Percentiles rank a stretch among this genome's conserved stretches.
These are phyloP conservation scores for Rhizomucor miehei DNA, from an alignment of 371 early-diverging fungal species.

Conservation along the genomic window DNA sequence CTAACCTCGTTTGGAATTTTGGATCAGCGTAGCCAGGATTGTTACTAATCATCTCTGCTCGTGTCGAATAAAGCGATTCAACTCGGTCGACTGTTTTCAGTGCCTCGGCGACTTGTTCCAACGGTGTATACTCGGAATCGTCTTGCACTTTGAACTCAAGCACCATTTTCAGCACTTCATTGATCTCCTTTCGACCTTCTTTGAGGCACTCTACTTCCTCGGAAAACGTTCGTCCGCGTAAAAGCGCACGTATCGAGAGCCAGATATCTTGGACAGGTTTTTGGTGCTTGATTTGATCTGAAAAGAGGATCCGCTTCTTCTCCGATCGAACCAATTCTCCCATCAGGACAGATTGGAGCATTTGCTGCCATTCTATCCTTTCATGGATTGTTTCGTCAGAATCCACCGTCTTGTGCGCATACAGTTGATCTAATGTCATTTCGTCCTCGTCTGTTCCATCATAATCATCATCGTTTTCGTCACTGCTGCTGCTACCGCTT, in stretches of 20 bases:
- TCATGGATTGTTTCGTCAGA: constrained; percentile 57
- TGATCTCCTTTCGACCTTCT: constrained; percentile 62
- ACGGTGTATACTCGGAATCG: constrained; percentile 35
- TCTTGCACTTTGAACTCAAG: constrained; percentile 61
- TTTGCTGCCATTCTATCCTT: constrained; percentile 80
- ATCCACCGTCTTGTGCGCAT: constrained; percentile 25
- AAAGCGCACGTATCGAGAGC: constrained; percentile 68
- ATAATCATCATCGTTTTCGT: constrained; percentile 23
- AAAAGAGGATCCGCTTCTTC: constrained; percentile 62
- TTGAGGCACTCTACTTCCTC: constrained; percentile 73
- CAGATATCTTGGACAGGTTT: constrained; percentile 70
- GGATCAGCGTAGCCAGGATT: constrained; percentile 70
- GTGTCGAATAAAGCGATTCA: constrained; percentile 76
- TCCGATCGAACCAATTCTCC: constrained; percentile 85
- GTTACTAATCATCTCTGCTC: constrained; percentile 59
- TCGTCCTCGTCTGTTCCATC: constrained; percentile 12
- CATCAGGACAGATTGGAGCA: constrained; percentile 80
- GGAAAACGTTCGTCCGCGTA: constrained; percentile 57
- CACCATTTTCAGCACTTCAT: constrained; percentile 59
- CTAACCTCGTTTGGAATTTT: constrained; percentile 65
- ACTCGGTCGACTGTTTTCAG: constrained; percentile 76
- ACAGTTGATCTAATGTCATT: constrained; percentile 20
- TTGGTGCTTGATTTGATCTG: constrained; percentile 47
- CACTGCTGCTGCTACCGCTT: constrained; percentile 1
- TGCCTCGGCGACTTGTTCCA: constrained; percentile 64